Percentiles rank a stretch among this genome's conserved stretches.
Evolutionary conservation across 345 rosid species (phyloP).

Genomic region (Populus davidiana): DNA sequence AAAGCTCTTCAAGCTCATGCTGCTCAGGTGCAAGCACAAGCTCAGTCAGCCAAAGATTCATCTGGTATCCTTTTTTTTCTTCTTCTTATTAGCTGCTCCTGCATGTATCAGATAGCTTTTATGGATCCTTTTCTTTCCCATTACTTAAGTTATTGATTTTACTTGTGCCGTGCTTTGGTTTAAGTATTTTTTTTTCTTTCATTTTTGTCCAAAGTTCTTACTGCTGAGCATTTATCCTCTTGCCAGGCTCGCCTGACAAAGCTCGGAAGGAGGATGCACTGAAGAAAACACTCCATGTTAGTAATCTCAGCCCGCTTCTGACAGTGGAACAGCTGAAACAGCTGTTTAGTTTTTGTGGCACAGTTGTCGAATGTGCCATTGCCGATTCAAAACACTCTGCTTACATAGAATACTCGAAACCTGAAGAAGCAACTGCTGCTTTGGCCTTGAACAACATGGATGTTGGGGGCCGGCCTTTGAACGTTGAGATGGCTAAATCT

Average conservation of each 20-base stretch:
- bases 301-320: slow-evolving; percentile 92
- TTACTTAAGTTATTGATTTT: neutral
- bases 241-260: slow-evolving; percentile 57
- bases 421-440: slow-evolving; percentile 91
- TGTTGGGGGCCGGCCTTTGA: slow-evolving; percentile 86
- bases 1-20: slow-evolving; percentile 99
- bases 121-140: neutral
- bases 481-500: slow-evolving; percentile 93
- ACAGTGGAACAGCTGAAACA: slow-evolving; percentile 89
- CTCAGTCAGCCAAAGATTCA: slow-evolving; percentile 59
- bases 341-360: slow-evolving; percentile 88
- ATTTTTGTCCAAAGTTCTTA: slow-evolving; percentile 2
- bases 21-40: slow-evolving; percentile 87
- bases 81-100: neutral
- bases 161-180: neutral
- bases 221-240: slow-evolving; percentile 10
- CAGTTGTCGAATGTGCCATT: slow-evolving; percentile 74
- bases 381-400: slow-evolving; percentile 92
- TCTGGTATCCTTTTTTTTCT: slow-evolving; percentile 43
- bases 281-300: slow-evolving; percentile 88
- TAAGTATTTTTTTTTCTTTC: neutral
- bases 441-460: slow-evolving; percentile 89
- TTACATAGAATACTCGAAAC: slow-evolving; percentile 76
- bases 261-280: slow-evolving; percentile 54
- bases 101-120: neutral